Evolutionary conservation across 2,329 filamentous ascomycete genomes (phyloP), one percentile per base, ranked within the genome.

Genomic region (Cadophora gregata): DNA sequence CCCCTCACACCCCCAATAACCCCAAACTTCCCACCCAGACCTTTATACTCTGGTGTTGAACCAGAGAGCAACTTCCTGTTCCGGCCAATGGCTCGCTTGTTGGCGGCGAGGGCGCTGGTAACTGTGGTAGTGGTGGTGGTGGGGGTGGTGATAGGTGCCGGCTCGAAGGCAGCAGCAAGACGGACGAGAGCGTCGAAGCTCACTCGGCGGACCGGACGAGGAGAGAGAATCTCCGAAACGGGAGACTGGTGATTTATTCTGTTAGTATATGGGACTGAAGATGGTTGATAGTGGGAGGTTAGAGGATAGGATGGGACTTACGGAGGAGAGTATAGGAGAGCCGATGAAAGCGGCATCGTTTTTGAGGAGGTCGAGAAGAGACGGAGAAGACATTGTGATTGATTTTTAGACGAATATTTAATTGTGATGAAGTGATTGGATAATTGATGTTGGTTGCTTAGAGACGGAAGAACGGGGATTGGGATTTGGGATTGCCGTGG

Each of bases 141-240:
- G 47, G 47, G 9, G 21, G 47, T 48, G 47, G 8, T 48, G 47
- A 10, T 10, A 25, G 21, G 1, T 1, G 48, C 48, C 10, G 48
- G 48, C 48, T 51, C 48, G 48, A 51, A 51, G 25, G 24, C 24
- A 27, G 48, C 24, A 12, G 48, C 48, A 29, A 51, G 48, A 29
- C 48, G 48, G 24, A 51, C 8, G 24, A 51, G 48, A 51, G 48
- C 48, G 48, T 51, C 48, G 48, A 51, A 51, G 48, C 48, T 51
- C 48, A 51, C 48, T 27, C 48, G 48, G 24, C 48, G 24, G 48
- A 51, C 7, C 9, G 48, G 48, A 51, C 48, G 48, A 51, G 48
- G 48, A 51, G 48, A 51, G 24, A 51, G 48, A 10, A 51, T 51
- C 24, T 51, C 48, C 7, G 48, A 51, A 12, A 51, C 48, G 10